These are phyloP conservation scores for Zygosaccharomyces sapae DNA, from an alignment of 1,139 yeast species.

Conservation along the genomic window DNA sequence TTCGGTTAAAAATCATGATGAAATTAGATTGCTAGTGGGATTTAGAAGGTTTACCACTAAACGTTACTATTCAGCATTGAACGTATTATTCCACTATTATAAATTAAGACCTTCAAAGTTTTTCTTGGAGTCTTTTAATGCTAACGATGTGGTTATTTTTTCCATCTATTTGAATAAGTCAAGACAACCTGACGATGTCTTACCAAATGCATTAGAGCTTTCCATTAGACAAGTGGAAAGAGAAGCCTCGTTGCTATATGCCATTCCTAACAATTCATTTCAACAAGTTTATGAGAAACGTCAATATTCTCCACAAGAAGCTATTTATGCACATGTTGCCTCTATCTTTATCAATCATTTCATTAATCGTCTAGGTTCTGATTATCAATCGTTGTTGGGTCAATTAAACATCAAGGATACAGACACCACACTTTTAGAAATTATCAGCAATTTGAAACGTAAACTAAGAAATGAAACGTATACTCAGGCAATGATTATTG, in stretches of 20 bases:
- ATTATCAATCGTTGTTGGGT: slow-evolving; percentile 59
- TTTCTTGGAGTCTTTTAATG: slow-evolving; percentile 82
- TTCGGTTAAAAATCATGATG: slow-evolving; percentile 70
- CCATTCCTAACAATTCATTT: slow-evolving; percentile 85
- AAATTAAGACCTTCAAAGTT: slow-evolving; percentile 81
- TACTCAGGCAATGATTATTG: slow-evolving; percentile 78
- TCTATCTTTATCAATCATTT: slow-evolving; percentile 91
- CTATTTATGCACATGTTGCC: slow-evolving; percentile 91
- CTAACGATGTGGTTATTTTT: slow-evolving; percentile 81
- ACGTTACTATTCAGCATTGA: slow-evolving; percentile 81
- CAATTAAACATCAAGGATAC: slow-evolving; percentile 27
- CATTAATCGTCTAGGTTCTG: slow-evolving; percentile 83
- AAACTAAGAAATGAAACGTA: slow-evolving; percentile 91
- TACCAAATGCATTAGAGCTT: slow-evolving; percentile 48
- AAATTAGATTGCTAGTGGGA: slow-evolving; percentile 84
- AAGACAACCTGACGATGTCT: slow-evolving; percentile 36
- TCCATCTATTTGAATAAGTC: slow-evolving; percentile 71
- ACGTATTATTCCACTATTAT: slow-evolving; percentile 85
- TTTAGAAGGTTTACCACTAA: slow-evolving; percentile 81
- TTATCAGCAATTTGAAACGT: slow-evolving; percentile 74
- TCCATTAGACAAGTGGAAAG: slow-evolving; percentile 87
- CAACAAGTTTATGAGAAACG: slow-evolving; percentile 69
- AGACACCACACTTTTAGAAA: slow-evolving; percentile 57
- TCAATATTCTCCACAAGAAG: slow-evolving; percentile 85
- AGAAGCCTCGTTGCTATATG: slow-evolving; percentile 88